Evolutionary conservation across 2,329 filamentous ascomycete genomes (phyloP), one percentile per base, ranked within the genome.

Genomic region (Leptographium wingfieldii): DNA sequence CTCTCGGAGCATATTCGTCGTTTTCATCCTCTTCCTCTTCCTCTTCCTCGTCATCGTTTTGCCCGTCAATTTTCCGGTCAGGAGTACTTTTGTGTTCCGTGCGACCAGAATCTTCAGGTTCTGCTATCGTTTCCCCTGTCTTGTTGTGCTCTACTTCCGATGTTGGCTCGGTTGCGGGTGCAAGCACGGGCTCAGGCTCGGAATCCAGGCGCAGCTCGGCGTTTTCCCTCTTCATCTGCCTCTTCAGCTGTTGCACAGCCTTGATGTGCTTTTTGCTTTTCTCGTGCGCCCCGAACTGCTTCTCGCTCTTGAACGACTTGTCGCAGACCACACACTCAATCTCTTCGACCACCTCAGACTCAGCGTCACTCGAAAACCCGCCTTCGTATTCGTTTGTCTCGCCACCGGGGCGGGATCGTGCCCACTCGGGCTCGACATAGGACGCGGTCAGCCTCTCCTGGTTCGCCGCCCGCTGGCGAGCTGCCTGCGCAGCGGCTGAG

Each of bases 241-340:
- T 80, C 67, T 84, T 84, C 48, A 99, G 73, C 62, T 91, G 82
- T 65, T 92, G 86, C 7, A 96, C 80, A 2, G 90, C 87, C 70
- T 96, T 97, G 63, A 86, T 73, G 68, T 99, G 94, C 73, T 97
- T 99, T 72, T 96, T 99, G 77, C 92, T 97, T 74, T 87, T 90
- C 74, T 96, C 92, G 68, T 99, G 94, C 3, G 88, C 86, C 67
- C 95, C 85, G 62, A 88, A 91, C 69, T 97, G 92, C 65, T 90
- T 91, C 69, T 95, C 88, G 68, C 92, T 97, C 73, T 96, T 83
- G 73, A 97, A 99, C 0, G 74, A 80, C 65, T 88, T 90, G 65
- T 84, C 81, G 72, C 94, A 97, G 5, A 84, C 81, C 3, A 87
- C 81, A 69, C 94, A 97, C 66, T 85, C 85, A 58, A 89, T 81